Evolutionary conservation across 2,329 filamentous ascomycete species (phyloP).

Genomic region (Monosporascus ibericus): DNA sequence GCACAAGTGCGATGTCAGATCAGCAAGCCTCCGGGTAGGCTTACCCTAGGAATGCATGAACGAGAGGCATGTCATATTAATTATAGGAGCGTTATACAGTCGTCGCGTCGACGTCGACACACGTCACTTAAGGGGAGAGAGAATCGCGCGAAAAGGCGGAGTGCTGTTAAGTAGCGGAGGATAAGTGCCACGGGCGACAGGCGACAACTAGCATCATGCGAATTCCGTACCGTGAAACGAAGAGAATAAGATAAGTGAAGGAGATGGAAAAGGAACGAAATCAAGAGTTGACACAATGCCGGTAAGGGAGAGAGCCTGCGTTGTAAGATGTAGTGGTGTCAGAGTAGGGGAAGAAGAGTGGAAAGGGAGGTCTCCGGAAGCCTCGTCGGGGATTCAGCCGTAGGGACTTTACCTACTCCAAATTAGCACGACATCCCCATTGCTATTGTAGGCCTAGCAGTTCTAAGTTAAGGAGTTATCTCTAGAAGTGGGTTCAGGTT

Average conservation of each 20-base stretch:
- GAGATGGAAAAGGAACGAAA: constrained; percentile 1
- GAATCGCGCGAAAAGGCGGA: constrained; percentile 12
- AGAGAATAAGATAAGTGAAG: constrained; percentile 6
- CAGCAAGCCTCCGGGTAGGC: background rate
- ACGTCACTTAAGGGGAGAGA: constrained; percentile 3
- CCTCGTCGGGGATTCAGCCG: background rate
- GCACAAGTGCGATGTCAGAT: background rate
- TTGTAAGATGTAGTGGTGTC: background rate
- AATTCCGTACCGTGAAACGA: constrained; percentile 19
- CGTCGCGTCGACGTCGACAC: background rate
- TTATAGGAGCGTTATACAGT: background rate
- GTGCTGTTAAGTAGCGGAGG: constrained; percentile 21
- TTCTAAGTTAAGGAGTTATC: too few species aligned
- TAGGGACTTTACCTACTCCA: background rate
- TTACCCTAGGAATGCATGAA: background rate
- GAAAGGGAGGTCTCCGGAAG: background rate
- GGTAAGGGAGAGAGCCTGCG: too few species aligned
- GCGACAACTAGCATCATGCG: constrained; percentile 26
- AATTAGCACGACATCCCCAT: background rate
- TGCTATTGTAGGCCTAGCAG: too few species aligned
- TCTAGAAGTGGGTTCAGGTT: too few species aligned
- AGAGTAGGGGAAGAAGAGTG: background rate
- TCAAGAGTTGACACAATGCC: background rate
- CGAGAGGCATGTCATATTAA: background rate
- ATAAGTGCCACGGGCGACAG: constrained; percentile 24